phyloP scores from a whole-genome alignment of 176 grass and related monocot genomes.

The Neostapfia colusana region DNA sequence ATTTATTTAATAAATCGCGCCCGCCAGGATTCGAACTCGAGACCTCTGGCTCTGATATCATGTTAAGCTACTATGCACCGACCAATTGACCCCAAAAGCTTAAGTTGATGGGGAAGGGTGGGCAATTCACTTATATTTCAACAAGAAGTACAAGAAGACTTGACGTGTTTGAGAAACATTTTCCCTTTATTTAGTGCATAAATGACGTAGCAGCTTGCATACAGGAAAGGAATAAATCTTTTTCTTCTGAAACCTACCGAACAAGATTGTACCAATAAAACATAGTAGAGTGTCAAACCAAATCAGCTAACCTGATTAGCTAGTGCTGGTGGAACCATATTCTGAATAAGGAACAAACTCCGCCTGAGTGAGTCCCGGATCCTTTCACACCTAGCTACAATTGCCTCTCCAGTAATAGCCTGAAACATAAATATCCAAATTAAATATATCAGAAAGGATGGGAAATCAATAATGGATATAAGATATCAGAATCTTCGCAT shows the following conservation, averaged over 20 bases:
- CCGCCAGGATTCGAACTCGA: no score
- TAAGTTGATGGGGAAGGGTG: no score
- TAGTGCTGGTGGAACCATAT: slow-evolving; percentile 65
- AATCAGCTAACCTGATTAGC: slow-evolving; percentile 67
- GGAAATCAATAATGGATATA: slow-evolving; percentile 24
- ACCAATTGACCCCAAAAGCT: no score
- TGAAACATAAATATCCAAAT: slow-evolving; percentile 47
- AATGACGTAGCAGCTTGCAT: background rate
- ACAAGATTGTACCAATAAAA: slow-evolving; percentile 12
- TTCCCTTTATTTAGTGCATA: background rate
- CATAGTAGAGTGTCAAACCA: slow-evolving; percentile 11
- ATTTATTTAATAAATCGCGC: no score
- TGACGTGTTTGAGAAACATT: background rate
- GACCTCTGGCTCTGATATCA: no score
- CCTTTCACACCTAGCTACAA: slow-evolving; percentile 66
- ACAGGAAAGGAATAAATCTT: background rate
- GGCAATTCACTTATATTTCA: no score
- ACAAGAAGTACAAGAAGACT: background rate
- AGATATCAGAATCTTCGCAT: slow-evolving; percentile 28
- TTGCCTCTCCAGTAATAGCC: slow-evolving; percentile 76
- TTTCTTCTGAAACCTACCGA: slow-evolving; percentile 2
- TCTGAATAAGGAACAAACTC: slow-evolving; percentile 80
- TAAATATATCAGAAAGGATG: background rate
- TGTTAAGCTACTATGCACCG: no score
- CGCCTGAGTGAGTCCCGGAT: slow-evolving; percentile 58